These are phyloP conservation scores for Penicillium sp. DNA, from an alignment of 2,329 filamentous ascomycete species.

Conservation along the genomic window DNA sequence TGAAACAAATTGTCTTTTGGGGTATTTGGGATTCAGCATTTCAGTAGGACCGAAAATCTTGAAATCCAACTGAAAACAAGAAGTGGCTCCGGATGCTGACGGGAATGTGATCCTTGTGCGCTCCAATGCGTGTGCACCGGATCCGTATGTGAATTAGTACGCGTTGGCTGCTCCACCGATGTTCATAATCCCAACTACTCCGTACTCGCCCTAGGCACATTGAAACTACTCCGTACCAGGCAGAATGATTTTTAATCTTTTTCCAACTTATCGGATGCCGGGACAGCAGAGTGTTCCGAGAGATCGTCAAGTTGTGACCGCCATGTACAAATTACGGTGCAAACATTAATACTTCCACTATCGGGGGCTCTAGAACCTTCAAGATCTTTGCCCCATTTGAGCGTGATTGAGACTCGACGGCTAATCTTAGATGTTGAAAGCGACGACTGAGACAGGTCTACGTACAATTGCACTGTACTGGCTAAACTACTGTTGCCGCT, in stretches of 20 bases:
- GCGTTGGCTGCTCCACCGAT: conserved; percentile 14
- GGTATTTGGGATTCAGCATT: not conserved
- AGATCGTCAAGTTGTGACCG: conserved; percentile 8
- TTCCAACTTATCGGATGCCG: conserved; percentile 3
- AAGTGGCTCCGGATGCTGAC: conserved; percentile 12
- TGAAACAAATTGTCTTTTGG: conserved; percentile 1
- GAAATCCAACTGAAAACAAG: conserved; percentile 1
- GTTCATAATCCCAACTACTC: not conserved
- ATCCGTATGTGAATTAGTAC: not conserved
- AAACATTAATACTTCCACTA: not conserved
- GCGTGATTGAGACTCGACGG: conserved; percentile 1
- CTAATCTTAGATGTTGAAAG: conserved; percentile 8
- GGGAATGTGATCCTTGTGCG: conserved; percentile 11
- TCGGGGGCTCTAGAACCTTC: conserved; percentile 8
- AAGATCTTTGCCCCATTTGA: not conserved
- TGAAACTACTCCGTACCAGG: not conserved
- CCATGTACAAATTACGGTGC: not conserved
- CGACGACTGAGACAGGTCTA: conserved; percentile 11
- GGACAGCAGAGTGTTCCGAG: conserved; percentile 4
- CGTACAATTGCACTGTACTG: conserved; percentile 3
- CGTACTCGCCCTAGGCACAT: too few species aligned
- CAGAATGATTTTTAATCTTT: conserved; percentile 11
- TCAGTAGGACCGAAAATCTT: not conserved
- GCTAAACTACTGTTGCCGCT: not conserved
- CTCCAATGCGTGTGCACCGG: not conserved